Evolutionary conservation across 148 eudicot genomes (phyloP), one percentile per base, ranked within the genome.

Genomic region (Spergularia marina): DNA sequence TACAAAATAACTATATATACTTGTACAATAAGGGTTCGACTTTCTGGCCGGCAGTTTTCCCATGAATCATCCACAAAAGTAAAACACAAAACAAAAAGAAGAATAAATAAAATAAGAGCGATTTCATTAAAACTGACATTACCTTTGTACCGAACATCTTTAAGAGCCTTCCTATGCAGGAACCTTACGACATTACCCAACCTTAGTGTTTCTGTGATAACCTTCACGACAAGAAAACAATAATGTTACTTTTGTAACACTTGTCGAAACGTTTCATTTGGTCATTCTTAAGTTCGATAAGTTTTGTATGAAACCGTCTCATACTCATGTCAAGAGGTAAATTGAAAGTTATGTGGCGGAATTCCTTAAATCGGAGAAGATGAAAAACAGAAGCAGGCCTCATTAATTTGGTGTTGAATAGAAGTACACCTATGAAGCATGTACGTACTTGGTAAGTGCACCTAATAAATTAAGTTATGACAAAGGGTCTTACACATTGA

Each of bases 161-260:
- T 90, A 63, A 94, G 76, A 44, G 97, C 91, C 83, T 94, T 94
- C 73, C 98, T 84, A 73, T 94, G 98, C 7, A 94, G 88, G 84
- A 94, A 94, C 83, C 98, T 90, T 77, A 94, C 98, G 18, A 94
- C 97, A 74, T 91, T 91, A 1, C 98, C 98, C 71, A 90, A 81
- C 83, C 98, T 91, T 36, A 94, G 81, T 36, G 97, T 94, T 83
- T 94, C 98, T 65, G 78, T 93, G 47, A 93, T 86, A 15, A 93
- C 98, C 98, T 93, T 57, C 77, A 66, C 76, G 58, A 18, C 65
- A 55, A 18, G 25, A 75, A 21, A 10, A 63, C 7, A 53, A 53
- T 60, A 51, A 61, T 10, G 56, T 77, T 12, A 70, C 15, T 60
- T 55, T 67, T 4, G 20, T 10, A 8, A 36, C 12, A 63, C 14